Conservation (phyloP, 2,329 filamentous ascomycete genomes). For the Penicillium capsulatum region DNA sequence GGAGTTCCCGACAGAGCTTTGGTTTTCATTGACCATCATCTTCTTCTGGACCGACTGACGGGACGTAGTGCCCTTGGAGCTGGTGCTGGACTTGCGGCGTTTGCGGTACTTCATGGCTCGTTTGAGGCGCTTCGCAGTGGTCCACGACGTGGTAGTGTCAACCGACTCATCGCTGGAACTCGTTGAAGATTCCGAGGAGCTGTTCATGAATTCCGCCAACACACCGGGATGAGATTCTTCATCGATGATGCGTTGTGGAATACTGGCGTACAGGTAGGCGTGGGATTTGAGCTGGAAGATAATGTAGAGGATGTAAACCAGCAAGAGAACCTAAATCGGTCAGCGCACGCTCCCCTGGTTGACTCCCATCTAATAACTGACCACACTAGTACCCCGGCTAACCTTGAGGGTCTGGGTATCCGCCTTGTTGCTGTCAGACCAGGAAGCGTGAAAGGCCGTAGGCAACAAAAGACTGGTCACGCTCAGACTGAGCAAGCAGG, state of each 20-base stretch:
- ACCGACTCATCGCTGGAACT: conserved; percentile 64
- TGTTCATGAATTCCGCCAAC: conserved; percentile 72
- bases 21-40: conserved; percentile 18
- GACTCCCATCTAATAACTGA: too few relatives aligned
- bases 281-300: conserved; percentile 90
- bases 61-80: conserved; percentile 52
- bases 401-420: conserved; percentile 73
- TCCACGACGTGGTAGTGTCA: conserved; percentile 62
- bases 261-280: conserved; percentile 86
- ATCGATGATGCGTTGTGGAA: conserved; percentile 86
- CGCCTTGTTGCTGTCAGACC: conserved; percentile 58
- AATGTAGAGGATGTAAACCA: conserved; percentile 80
- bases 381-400: conserved; percentile 83
- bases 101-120: conserved; percentile 67
- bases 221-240: conserved; percentile 85
- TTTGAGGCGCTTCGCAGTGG: conserved; percentile 70
- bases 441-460: conserved; percentile 89
- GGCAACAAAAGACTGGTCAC: conserved; percentile 85
- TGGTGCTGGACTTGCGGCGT: conserved; percentile 71
- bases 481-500: conserved; percentile 82
- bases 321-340: conserved; percentile 58
- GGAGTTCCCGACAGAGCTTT: conserved; percentile 22
- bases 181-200: conserved; percentile 41
- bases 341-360: too few relatives aligned
- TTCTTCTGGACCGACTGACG: conserved; percentile 24